A percentile compares a stretch with the other conserved stretches of the same genome.
Evolutionary conservation across 164 flowering plant species (phyloP).

Genomic region (Tetrastigma voinierianum): DNA sequence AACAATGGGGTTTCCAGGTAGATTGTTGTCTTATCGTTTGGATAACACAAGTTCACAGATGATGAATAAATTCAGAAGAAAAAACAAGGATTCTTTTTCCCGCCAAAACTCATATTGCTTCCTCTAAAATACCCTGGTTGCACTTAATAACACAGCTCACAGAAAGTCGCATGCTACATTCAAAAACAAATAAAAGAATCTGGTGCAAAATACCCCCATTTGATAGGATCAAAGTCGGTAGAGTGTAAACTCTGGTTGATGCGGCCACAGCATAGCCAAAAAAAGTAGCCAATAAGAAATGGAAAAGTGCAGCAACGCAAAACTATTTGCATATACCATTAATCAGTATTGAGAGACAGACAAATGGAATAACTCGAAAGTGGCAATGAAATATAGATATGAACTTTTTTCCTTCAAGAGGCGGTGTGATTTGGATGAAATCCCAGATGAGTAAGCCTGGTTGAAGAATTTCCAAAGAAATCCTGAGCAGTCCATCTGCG

Average conservation of each 20-base stretch:
- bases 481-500: constrained; percentile 76
- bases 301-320: constrained; percentile 85
- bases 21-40: no score
- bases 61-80: no score
- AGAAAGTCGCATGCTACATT: no score
- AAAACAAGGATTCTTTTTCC: no score
- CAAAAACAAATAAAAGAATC: not conserved
- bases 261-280: constrained; percentile 75
- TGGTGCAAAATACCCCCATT: not conserved
- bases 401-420: constrained; percentile 45
- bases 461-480: constrained; percentile 86
- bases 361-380: constrained; percentile 64
- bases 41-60: no score
- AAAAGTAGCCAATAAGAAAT: constrained; percentile 74
- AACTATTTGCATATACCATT: constrained; percentile 79
- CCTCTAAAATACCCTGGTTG: no score
- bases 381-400: constrained; percentile 76
- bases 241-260: constrained; percentile 67
- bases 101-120: no score
- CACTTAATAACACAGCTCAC: no score
- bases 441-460: constrained; percentile 70
- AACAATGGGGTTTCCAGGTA: no score
- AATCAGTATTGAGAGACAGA: constrained; percentile 62
- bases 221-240: not conserved
- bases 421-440: constrained; percentile 35